phyloP scores from a whole-genome alignment of 169 alveolate species.

The Amoebophrya sp. region DNA sequence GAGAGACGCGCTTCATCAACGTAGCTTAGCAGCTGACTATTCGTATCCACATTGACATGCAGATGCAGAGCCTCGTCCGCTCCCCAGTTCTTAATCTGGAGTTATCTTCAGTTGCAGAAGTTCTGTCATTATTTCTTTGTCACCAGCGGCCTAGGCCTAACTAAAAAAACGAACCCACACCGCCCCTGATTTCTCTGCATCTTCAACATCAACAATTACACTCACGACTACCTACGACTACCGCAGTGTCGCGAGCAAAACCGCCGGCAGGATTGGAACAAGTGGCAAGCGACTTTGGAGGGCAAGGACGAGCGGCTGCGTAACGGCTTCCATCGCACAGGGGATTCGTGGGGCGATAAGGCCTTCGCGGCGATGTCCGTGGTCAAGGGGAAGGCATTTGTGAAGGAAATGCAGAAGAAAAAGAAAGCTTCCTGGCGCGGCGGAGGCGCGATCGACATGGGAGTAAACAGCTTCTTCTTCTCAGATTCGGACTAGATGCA shows the following conservation, averaged over 20 bases:
- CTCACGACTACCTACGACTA: too few relatives aligned
- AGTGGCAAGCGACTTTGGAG: neutral
- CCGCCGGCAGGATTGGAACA: neutral
- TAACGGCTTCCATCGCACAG: conserved; percentile 7
- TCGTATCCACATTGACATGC: too few relatives aligned
- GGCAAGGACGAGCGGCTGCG: neutral
- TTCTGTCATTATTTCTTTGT: too few relatives aligned
- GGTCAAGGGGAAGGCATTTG: conserved; percentile 7
- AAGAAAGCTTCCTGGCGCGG: conserved; percentile 19
- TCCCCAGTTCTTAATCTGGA: too few relatives aligned
- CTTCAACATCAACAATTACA: too few relatives aligned
- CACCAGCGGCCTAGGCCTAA: too few relatives aligned
- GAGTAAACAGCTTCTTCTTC: neutral
- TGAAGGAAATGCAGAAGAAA: conserved; percentile 14
- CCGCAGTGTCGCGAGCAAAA: neutral
- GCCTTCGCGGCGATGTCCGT: neutral
- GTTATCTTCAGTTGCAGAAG: too few relatives aligned
- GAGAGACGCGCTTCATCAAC: too few relatives aligned
- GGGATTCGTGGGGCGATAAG: conserved; percentile 20
- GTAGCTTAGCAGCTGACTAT: too few relatives aligned
- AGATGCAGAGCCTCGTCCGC: too few relatives aligned
- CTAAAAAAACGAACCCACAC: too few relatives aligned
- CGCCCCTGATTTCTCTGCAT: too few relatives aligned
- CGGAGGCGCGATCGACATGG: conserved; percentile 6
- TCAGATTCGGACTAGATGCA: conserved; percentile 15